Percentiles rank a stretch among this genome's conserved stretches.
These are phyloP conservation scores for Bruguiera sexangula DNA, from an alignment of 345 rosid species.

Conservation along the genomic window DNA sequence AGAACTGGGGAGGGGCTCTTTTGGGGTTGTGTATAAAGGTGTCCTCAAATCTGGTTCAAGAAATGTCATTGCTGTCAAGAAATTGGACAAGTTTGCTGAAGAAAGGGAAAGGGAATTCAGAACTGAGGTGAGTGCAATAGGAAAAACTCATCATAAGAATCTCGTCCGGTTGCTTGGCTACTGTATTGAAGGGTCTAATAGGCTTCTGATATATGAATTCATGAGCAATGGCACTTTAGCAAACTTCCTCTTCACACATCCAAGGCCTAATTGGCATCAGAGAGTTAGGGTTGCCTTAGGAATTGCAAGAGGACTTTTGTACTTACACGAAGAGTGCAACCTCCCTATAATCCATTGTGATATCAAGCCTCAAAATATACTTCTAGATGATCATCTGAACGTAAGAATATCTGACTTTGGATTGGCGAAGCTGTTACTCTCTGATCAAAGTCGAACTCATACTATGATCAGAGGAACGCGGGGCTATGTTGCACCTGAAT, in stretches of 20 bases:
- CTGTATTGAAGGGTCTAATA: constrained; percentile 12
- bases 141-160: constrained; percentile 21
- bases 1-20: constrained; percentile 36
- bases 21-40: constrained; percentile 34
- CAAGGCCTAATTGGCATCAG: not conserved
- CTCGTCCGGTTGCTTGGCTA: constrained; percentile 19
- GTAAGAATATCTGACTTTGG: constrained; percentile 24
- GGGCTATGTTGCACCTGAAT: constrained; percentile 6
- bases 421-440: constrained; percentile 7
- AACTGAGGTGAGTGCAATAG: constrained; percentile 29
- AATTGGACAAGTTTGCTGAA: constrained; percentile 20
- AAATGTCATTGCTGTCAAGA: constrained; percentile 24
- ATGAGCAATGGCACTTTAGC: constrained; percentile 13
- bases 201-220: constrained; percentile 15
- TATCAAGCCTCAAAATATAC: constrained; percentile 24
- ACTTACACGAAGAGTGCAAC: constrained; percentile 18
- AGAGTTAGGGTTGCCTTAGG: constrained; percentile 6
- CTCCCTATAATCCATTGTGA: constrained; percentile 20
- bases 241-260: not conserved
- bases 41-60: constrained; percentile 11
- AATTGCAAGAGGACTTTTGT: constrained; percentile 17
- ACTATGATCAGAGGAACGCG: constrained; percentile 3
- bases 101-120: constrained; percentile 26
- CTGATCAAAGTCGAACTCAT: constrained; percentile 7
- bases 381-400: not conserved